Conservation (phyloP, 192 early-diverging fungal species). For the Linnemannia exigua region DNA sequence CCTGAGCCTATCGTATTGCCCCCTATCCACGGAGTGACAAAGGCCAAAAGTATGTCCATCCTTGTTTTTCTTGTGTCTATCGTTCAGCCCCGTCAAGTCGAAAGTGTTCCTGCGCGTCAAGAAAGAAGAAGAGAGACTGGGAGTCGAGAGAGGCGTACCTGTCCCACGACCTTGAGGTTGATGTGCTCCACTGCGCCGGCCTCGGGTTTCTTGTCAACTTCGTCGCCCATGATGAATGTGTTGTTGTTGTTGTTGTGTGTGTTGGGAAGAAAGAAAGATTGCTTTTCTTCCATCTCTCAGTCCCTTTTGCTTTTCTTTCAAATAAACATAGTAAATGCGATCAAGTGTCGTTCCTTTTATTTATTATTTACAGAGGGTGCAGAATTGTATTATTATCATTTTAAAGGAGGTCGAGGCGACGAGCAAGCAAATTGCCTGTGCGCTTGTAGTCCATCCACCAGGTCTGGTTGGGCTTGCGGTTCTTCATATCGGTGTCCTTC, state of each 20-base stretch:
- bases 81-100: not conserved
- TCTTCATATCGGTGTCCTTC: conserved; percentile 83
- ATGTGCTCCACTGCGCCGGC: conserved; percentile 80
- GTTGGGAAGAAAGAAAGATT: conserved; percentile 5
- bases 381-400: not conserved
- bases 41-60: not conserved
- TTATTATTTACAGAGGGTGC: not conserved
- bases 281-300: not conserved
- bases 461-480: conserved; percentile 75
- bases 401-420: conserved; percentile 30
- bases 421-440: conserved; percentile 71
- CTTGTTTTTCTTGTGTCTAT: not conserved
- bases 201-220: conserved; percentile 71
- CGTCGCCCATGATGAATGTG: conserved; percentile 44
- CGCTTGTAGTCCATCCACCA: conserved; percentile 80
- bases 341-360: not conserved
- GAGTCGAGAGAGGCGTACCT: conserved; percentile 65
- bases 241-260: conserved; percentile 6
- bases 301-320: not conserved
- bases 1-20: not conserved
- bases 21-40: not conserved
- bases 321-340: not conserved
- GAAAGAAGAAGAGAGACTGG: not conserved
- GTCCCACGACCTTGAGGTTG: conserved; percentile 91
- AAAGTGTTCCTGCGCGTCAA: not conserved